Percentiles rank a stretch among this genome's conserved stretches.
phyloP scores from a whole-genome alignment of 495 filamentous ascomycete genomes.

The Talaromyces trachyspermus region DNA sequence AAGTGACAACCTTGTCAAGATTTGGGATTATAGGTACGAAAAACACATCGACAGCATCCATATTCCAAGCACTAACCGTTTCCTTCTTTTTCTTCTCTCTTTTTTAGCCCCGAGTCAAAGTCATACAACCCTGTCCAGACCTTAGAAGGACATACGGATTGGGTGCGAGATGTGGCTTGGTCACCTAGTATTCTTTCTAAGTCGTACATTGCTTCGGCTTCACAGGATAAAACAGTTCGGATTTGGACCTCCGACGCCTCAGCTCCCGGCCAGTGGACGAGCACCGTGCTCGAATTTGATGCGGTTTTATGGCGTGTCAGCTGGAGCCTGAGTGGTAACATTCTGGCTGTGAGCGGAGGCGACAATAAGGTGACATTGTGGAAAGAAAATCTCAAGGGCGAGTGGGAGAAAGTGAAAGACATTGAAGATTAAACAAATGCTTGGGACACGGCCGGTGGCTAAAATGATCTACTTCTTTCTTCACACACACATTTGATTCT shows the following conservation, averaged over 20 bases:
- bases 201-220: constrained; percentile 88
- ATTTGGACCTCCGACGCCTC: constrained; percentile 83
- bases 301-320: constrained; percentile 90
- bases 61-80: background rate
- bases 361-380: constrained; percentile 87
- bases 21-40: constrained; percentile 66
- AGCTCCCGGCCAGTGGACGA: constrained; percentile 62
- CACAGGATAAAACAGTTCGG: constrained; percentile 92
- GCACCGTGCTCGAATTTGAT: constrained; percentile 78
- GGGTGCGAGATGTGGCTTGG: constrained; percentile 98
- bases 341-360: constrained; percentile 83
- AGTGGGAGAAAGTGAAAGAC: constrained; percentile 92
- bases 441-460: constrained; percentile 11
- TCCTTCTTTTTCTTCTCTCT: background rate
- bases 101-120: constrained; percentile 40
- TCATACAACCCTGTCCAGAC: constrained; percentile 48
- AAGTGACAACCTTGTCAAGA: constrained; percentile 83
- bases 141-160: constrained; percentile 80
- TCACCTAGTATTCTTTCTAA: constrained; percentile 87
- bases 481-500: constrained; percentile 2
- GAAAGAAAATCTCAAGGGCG: constrained; percentile 54
- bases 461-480: constrained; percentile 1
- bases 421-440: constrained; percentile 68
- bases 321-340: constrained; percentile 97
- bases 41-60: background rate